Evolutionary conservation across 1,139 yeast genomes (phyloP).

Genomic region (Spencermartinsiella ligniputridi): DNA sequence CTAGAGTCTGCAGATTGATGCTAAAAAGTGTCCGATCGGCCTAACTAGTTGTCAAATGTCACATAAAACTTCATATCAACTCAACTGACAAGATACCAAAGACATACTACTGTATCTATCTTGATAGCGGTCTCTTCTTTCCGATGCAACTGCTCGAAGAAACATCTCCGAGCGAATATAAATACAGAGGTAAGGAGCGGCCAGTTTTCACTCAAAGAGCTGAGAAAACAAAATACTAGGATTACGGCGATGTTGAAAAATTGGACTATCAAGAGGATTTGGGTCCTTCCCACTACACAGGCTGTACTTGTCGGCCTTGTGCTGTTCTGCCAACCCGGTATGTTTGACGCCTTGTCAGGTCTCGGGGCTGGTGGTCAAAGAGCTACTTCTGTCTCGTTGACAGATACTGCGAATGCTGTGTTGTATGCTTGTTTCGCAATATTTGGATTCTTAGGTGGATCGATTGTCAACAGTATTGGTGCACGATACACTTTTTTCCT

Average conservation of each 20-base stretch:
- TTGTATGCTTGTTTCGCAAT: conserved; percentile 18
- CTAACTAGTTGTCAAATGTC: no score
- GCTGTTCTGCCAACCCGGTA: conserved; percentile 19
- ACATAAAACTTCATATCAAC: no score
- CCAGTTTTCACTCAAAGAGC: no score
- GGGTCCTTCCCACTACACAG: conserved; percentile 15
- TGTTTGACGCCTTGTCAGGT: conserved; percentile 20
- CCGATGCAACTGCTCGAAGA: no score
- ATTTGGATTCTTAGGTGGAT: conserved; percentile 17
- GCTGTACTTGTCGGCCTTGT: conserved; percentile 18
- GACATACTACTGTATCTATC: no score
- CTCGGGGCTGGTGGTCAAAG: conserved; percentile 18
- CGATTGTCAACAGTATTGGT: conserved; percentile 18
- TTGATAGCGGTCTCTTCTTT: no score
- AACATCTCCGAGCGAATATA: no score
- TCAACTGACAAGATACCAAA: no score
- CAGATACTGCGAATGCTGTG: conserved; percentile 17
- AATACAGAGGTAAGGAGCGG: no score
- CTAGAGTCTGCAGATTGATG: no score
- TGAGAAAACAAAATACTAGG: no score
- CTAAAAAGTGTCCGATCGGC: no score
- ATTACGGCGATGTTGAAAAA: conserved; percentile 4
- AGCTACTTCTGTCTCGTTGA: conserved; percentile 14
- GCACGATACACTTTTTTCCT: conserved; percentile 16
- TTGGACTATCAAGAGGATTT: background rate